Evolutionary conservation across 441 rosid genomes (phyloP).

Genomic region (Sinapis alba): DNA sequence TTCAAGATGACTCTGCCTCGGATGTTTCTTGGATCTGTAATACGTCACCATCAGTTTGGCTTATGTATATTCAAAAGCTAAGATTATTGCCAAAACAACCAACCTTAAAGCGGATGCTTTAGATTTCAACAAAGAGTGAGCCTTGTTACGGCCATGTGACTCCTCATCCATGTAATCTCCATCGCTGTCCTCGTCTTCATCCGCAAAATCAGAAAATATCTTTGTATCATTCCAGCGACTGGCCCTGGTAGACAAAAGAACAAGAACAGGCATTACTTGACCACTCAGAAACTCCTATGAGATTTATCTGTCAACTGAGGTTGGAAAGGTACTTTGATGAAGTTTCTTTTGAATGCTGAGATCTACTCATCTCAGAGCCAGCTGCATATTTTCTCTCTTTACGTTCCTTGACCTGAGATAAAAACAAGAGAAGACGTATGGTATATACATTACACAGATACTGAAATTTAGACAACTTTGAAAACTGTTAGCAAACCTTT

Average conservation of each 20-base stretch:
- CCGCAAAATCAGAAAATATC: constrained; percentile 83
- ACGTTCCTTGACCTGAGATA: constrained; percentile 74
- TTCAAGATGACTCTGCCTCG: constrained; percentile 70
- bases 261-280: constrained; percentile 20
- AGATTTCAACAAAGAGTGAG: constrained; percentile 50
- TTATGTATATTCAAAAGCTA: constrained; percentile 2
- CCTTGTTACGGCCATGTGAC: constrained; percentile 54
- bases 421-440: constrained; percentile 25
- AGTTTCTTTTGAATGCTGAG: constrained; percentile 74
- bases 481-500: constrained; percentile 56
- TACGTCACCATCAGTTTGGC: neutral
- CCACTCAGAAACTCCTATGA: constrained; percentile 12
- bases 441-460: constrained; percentile 25
- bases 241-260: constrained; percentile 49
- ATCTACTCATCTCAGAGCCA: constrained; percentile 65
- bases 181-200: constrained; percentile 63
- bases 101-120: constrained; percentile 58
- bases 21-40: constrained; percentile 60
- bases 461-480: constrained; percentile 6
- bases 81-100: no score
- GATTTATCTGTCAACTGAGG: constrained; percentile 11
- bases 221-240: constrained; percentile 96
- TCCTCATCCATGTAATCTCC: constrained; percentile 52
- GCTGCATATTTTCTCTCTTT: constrained; percentile 67
- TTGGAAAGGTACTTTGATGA: constrained; percentile 65